These are phyloP conservation scores for Tarenaya hassleriana DNA, from an alignment of 345 rosid genomes.

Conservation along the genomic window DNA sequence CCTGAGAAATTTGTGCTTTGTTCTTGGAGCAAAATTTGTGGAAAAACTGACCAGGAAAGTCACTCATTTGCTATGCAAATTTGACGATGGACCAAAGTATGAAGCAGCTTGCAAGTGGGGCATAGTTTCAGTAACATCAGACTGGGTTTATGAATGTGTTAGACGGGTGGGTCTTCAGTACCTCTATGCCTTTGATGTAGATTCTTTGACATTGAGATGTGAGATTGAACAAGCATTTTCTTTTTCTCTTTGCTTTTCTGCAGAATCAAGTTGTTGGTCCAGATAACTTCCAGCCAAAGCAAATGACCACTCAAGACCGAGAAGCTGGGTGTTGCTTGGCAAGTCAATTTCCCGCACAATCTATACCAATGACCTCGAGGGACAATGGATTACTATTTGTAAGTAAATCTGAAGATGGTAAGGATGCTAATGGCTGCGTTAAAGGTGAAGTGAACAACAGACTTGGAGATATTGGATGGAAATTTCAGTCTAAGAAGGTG, in stretches of 20 bases:
- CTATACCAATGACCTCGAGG: conserved; percentile 37
- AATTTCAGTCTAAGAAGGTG: conserved; percentile 46
- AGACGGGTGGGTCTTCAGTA: conserved; percentile 49
- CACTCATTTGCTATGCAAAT: conserved; percentile 84
- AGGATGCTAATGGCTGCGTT: conserved; percentile 14
- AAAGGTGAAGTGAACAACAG: conserved; percentile 27
- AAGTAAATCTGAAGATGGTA: conserved; percentile 44
- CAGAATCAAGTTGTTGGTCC: conserved; percentile 66
- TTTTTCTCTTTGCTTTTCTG: conserved; percentile 10
- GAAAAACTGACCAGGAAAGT: conserved; percentile 62
- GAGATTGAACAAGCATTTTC: conserved; percentile 2
- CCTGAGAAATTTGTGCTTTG: conserved; percentile 68
- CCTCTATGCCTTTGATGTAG: conserved; percentile 15
- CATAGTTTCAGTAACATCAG: conserved; percentile 50
- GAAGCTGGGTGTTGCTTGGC: conserved; percentile 53
- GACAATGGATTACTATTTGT: conserved; percentile 43
- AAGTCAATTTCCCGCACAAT: conserved; percentile 72
- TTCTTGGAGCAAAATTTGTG: conserved; percentile 70
- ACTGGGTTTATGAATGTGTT: conserved; percentile 86
- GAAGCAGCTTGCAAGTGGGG: conserved; percentile 79
- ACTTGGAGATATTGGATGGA: conserved; percentile 30
- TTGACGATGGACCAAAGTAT: conserved; percentile 61
- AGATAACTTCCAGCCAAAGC: conserved; percentile 66
- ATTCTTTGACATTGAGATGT: conserved; percentile 7
- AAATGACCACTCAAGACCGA: conserved; percentile 56